Evolutionary conservation across 108 stramenopile species (phyloP), one percentile per base, ranked within the genome.

Genomic region (Cyclotella kingstonii): DNA sequence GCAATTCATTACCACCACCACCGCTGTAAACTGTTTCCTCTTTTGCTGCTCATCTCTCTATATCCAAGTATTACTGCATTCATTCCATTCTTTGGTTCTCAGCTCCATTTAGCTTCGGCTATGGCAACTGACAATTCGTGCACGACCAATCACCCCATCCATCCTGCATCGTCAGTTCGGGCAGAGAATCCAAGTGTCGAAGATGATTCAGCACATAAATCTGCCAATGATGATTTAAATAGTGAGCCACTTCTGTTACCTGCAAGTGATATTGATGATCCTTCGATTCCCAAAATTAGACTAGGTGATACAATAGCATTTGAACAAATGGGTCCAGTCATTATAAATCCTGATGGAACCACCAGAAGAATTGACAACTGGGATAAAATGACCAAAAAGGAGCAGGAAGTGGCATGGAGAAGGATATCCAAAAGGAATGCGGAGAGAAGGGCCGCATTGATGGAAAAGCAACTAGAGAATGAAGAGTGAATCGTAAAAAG

Each of bases 371-470:
- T 93, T 50, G 84, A 70, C 26, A 93, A 93, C 61, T 93, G 92
- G 92, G 86, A 88, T 63, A 47, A 79, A 61, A 63, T 93, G 77
- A 80, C 88, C 35, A 76, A 90, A 53, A 41, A 76, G 1, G 92
- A 93, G 57, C 80, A 84, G 65, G 66, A 88, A 59, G 84, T 85
- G 42, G 79, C 88, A 2, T 93, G 92, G 92, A 79, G 92, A 66
- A 68, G 92, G 42, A 90, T 93, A 74, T 72, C 79, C 40, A 88
- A 90, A 70, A 77, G 92, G 35, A 93, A 93, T 66, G 87, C 86
- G 25, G 82, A 90, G 65, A 66, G 91, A 23, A 72, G 89, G 48
- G 51, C 70, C 42, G 66, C 60, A 10, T 55, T 89, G 46, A 36
- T 88, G 35, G 77, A 81, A 59, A 60, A 76, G 58, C 60, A 65